Evolutionary conservation across 169 alveolate species (phyloP).

Genomic region (Cryptosporidium parvum): DNA sequence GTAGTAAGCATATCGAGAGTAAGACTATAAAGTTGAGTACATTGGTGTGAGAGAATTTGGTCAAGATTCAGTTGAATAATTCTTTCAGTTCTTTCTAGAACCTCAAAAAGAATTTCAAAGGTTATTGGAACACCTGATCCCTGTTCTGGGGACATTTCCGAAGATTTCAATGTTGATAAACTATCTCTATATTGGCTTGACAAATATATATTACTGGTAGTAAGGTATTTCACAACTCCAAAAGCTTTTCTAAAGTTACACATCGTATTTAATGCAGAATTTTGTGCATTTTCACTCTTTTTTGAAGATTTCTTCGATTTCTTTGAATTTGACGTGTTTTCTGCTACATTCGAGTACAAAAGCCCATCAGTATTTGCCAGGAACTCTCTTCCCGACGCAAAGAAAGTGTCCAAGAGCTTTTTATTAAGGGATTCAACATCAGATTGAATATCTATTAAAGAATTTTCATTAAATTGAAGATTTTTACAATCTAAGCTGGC

Average conservation of each 20-base stretch:
- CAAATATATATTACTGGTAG: slow-evolving; percentile 24
- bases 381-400: slow-evolving; percentile 38
- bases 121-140: slow-evolving; percentile 42
- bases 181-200: neutral
- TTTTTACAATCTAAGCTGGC: slow-evolving; percentile 8
- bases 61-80: slow-evolving; percentile 5
- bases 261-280: slow-evolving; percentile 21
- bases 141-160: slow-evolving; percentile 70
- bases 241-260: slow-evolving; percentile 35
- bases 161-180: slow-evolving; percentile 14
- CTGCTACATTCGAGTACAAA: slow-evolving; percentile 13
- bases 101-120: slow-evolving; percentile 60
- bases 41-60: slow-evolving; percentile 32
- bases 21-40: slow-evolving; percentile 22
- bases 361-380: slow-evolving; percentile 41
- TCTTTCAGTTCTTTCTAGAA: slow-evolving; percentile 70
- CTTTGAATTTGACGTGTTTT: slow-evolving; percentile 8
- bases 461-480: slow-evolving; percentile 1
- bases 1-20: slow-evolving; percentile 59
- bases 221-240: slow-evolving; percentile 45
- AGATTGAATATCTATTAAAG: slow-evolving; percentile 6
- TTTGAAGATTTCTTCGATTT: slow-evolving; percentile 6
- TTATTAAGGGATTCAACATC: slow-evolving; percentile 6
- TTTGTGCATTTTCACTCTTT: neutral
- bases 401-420: slow-evolving; percentile 20